Conservation (phyloP, 331 rosid genomes). For the Acacia concinna region DNA sequence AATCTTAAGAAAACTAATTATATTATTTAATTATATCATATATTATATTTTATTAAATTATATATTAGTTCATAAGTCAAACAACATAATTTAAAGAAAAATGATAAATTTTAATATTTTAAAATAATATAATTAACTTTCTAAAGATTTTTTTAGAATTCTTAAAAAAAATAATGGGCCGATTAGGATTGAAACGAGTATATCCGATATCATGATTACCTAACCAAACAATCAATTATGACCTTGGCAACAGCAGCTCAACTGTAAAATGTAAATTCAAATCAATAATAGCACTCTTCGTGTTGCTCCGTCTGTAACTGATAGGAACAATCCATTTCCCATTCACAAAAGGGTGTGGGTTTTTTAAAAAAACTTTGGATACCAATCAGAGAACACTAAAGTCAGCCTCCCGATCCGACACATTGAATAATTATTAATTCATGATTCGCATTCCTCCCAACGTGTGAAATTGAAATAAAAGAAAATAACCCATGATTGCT, state of each 20-base stretch:
- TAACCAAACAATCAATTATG: conserved; percentile 30
- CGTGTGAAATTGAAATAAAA: not conserved
- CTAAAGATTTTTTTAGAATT: too few relatives aligned
- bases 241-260: conserved; percentile 38
- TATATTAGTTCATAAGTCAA: too few relatives aligned
- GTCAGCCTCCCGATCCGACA: conserved; percentile 6
- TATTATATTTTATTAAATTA: too few relatives aligned
- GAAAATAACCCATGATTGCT: not conserved
- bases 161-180: too few relatives aligned
- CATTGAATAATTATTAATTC: not conserved
- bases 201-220: conserved; percentile 11
- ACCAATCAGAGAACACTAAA: conserved; percentile 22
- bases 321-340: not conserved
- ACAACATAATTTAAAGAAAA: too few relatives aligned
- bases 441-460: not conserved
- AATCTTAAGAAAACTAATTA: too few relatives aligned
- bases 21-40: too few relatives aligned
- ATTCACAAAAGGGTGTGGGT: not conserved
- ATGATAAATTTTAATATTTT: too few relatives aligned
- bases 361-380: conserved; percentile 4
- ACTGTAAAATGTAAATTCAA: conserved; percentile 23
- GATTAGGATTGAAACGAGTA: too few relatives aligned
- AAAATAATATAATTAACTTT: too few relatives aligned
- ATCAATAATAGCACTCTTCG: not conserved
- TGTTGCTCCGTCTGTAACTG: not conserved